Evolutionary conservation across 2,329 filamentous ascomycete genomes (phyloP).

Genomic region (Penicillium sp.): DNA sequence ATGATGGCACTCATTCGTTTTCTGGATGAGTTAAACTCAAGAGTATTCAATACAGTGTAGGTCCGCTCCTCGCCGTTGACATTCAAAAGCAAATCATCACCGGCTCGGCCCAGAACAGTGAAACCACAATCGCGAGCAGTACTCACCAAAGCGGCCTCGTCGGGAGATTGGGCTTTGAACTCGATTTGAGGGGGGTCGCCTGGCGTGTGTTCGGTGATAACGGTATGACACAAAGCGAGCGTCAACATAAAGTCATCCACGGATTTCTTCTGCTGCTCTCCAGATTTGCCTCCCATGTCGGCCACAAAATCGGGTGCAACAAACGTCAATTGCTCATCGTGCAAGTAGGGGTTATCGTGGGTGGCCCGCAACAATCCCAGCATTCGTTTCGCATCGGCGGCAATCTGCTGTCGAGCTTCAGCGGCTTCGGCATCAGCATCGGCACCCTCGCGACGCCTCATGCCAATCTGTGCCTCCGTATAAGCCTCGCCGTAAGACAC

Average conservation of each 20-base stretch:
- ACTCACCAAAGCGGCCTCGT: conserved; percentile 90
- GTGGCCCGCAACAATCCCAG: conserved; percentile 71
- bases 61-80: conserved; percentile 81
- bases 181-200: conserved; percentile 89
- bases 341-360: conserved; percentile 86
- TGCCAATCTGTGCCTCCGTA: conserved; percentile 92
- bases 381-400: conserved; percentile 71
- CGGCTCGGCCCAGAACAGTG: conserved; percentile 78
- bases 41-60: conserved; percentile 87
- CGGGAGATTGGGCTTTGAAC: conserved; percentile 96
- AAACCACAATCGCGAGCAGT: conserved; percentile 96
- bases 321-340: conserved; percentile 88
- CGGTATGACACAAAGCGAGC: conserved; percentile 92
- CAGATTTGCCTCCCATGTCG: conserved; percentile 77
- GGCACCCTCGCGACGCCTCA: conserved; percentile 88
- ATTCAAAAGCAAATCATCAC: conserved; percentile 82
- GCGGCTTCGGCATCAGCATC: conserved; percentile 80
- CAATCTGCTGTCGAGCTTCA: conserved; percentile 75
- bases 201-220: conserved; percentile 85
- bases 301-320: conserved; percentile 85
- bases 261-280: conserved; percentile 72
- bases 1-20: conserved; percentile 99
- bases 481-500: conserved; percentile 95
- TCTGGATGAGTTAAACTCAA: conserved; percentile 95
- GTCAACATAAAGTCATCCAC: conserved; percentile 93